Evolutionary conservation across 495 filamentous ascomycete species (phyloP), one percentile per base, ranked within the genome.

Genomic region (Jackrogersella minutella): DNA sequence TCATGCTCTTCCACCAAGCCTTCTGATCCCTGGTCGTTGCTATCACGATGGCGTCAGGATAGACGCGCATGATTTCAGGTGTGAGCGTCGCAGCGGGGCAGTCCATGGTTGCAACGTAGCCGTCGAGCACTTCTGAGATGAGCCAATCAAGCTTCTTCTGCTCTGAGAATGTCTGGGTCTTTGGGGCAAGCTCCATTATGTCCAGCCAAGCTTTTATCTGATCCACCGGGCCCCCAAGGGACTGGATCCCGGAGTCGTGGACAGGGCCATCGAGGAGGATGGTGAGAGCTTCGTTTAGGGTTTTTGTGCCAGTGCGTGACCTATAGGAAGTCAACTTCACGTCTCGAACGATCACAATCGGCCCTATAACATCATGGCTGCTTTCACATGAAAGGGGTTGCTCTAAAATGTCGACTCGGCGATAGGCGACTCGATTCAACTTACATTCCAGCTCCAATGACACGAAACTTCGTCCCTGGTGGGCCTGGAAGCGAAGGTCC

Each of bases 81-180:
- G 75, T 74, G 24, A 76, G 70, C 21, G 69, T 71, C 39, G 72
- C 71, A 21, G 64, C 67, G 14, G 76, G 77, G 37, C 68, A 71
- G 52, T 78, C 76, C 66, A 77, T 78, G 37, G 66, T 73, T 46
- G 71, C 77, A 44, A 76, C 76, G 54, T 77, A 79, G 57, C 77
- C 77, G 41, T 73, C 73, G 16, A 76, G 70, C 17, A 69, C 57
- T 4, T 74, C 66, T 26, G 69, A 59, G 21, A 78, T 55, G 33
- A 74, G 69, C 69, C 72, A 74, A 64, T 72, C 69, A 51, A 74
- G 69, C 43, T 74, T 74, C 31, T 72, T 74, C 66, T 74, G 58
- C 22, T 72, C 72, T 0, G 72, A 66, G 31, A 74, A 74, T 21
- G 65, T 69, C 22, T 56, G 50, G 11, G 58, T 65, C 47, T 69